These are phyloP conservation scores for Daldinia childiae DNA, from an alignment of 495 filamentous ascomycete genomes.

Conservation along the genomic window DNA sequence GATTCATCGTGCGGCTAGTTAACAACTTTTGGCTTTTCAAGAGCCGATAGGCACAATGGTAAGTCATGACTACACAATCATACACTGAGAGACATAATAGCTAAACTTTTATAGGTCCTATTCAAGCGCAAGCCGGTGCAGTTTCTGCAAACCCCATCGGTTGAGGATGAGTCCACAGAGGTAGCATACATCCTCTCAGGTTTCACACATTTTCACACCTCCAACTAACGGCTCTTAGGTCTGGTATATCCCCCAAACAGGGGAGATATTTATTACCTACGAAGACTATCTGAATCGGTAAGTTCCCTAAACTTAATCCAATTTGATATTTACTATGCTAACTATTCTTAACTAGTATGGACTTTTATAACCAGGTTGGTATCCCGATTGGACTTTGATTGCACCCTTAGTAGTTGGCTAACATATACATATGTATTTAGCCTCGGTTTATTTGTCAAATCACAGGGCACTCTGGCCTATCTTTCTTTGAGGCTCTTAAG, in stretches of 20 bases:
- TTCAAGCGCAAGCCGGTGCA: constrained; percentile 97
- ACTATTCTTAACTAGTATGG: constrained; percentile 65
- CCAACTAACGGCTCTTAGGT: constrained; percentile 64
- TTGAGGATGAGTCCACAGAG: constrained; percentile 83
- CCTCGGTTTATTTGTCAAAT: constrained; percentile 94
- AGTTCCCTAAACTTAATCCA: constrained; percentile 36
- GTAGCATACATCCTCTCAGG: constrained; percentile 53
- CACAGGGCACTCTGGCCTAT: constrained; percentile 89
- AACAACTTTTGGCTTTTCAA: constrained; percentile 34
- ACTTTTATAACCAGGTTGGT: constrained; percentile 90
- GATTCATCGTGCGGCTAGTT: constrained; percentile 35
- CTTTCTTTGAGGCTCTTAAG: constrained; percentile 91
- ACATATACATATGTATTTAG: constrained; percentile 50
- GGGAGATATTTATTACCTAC: constrained; percentile 89
- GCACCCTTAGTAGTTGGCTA: constrained; percentile 16
- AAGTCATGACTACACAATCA: constrained; percentile 12
- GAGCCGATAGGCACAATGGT: constrained; percentile 39
- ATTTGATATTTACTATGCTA: constrained; percentile 3
- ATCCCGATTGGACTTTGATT: constrained; percentile 1
- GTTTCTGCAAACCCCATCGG: constrained; percentile 74
- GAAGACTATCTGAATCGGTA: constrained; percentile 86
- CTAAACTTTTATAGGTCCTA: constrained; percentile 71
- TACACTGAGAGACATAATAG: neutral
- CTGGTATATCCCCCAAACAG: constrained; percentile 89
- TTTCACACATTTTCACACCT: constrained; percentile 30